Evolutionary conservation across 768 basidiomycete species (phyloP).

Genomic region (Terana coerulea): DNA sequence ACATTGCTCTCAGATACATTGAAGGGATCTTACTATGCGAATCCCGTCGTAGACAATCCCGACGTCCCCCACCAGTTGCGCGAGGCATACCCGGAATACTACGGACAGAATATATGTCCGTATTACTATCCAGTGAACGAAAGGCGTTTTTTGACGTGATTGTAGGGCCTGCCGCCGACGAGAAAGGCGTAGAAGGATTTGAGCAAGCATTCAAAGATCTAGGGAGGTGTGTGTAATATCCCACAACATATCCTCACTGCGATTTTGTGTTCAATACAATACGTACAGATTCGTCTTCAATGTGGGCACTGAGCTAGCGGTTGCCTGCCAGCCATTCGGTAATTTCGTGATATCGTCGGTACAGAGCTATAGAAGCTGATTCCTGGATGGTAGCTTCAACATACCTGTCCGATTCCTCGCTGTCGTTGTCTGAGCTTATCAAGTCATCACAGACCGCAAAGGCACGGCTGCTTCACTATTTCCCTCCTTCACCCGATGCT

Average conservation of each 20-base stretch:
- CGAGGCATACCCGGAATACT: conserved; percentile 74
- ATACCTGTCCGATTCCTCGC: conserved; percentile 58
- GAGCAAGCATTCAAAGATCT: conserved; percentile 86
- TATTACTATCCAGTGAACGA: not conserved
- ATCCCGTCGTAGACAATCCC: conserved; percentile 66
- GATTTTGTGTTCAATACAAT: conserved; percentile 8
- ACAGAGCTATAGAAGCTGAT: too few species aligned
- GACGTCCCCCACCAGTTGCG: conserved; percentile 55
- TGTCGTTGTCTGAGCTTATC: conserved; percentile 73
- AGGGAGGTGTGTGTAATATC: conserved; percentile 45
- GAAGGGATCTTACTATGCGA: conserved; percentile 95
- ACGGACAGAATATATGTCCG: conserved; percentile 84
- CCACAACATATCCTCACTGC: not conserved
- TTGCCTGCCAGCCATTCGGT: conserved; percentile 92
- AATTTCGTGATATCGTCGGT: too few species aligned
- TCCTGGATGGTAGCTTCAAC: conserved; percentile 46
- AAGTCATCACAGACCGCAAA: conserved; percentile 79
- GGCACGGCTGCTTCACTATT: conserved; percentile 95
- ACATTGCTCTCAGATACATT: conserved; percentile 52
- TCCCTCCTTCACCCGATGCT: conserved; percentile 55
- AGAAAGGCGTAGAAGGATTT: conserved; percentile 66
- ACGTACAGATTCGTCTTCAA: conserved; percentile 66
- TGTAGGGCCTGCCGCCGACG: conserved; percentile 61
- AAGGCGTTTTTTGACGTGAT: not conserved
- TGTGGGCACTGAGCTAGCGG: conserved; percentile 77